A percentile compares a stretch with the other conserved stretches of the same genome.
Evolutionary conservation across 345 rosid species (phyloP).

Genomic region (Viola odorata): DNA sequence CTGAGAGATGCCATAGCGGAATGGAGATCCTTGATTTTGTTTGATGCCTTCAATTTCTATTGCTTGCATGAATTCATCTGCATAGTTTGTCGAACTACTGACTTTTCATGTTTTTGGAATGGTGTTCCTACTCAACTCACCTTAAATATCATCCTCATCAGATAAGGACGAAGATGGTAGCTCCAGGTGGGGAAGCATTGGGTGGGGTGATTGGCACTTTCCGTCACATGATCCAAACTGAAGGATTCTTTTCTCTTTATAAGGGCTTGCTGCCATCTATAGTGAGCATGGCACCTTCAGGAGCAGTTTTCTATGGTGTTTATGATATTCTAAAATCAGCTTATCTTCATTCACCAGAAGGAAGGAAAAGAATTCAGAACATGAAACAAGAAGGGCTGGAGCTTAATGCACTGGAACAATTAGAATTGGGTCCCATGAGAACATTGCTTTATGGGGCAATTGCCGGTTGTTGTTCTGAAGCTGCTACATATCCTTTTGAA

Average conservation of each 20-base stretch:
- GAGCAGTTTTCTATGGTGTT: slow-evolving; percentile 91
- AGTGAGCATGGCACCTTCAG: slow-evolving; percentile 83
- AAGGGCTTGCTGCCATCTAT: slow-evolving; percentile 80
- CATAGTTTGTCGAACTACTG: background rate
- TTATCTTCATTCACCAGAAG: slow-evolving; percentile 74
- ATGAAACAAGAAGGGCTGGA: slow-evolving; percentile 62
- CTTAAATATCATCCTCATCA: slow-evolving; percentile 12
- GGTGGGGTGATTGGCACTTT: slow-evolving; percentile 80
- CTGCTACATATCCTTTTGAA: slow-evolving; percentile 91
- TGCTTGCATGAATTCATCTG: background rate
- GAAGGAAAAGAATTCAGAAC: slow-evolving; percentile 54
- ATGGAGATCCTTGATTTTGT: background rate
- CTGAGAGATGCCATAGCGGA: background rate
- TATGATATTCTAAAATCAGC: slow-evolving; percentile 80
- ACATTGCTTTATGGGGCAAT: slow-evolving; percentile 83
- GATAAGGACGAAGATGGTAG: slow-evolving; percentile 80
- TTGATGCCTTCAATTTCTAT: background rate
- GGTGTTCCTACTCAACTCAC: background rate
- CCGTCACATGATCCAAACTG: slow-evolving; percentile 63
- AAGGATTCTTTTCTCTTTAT: slow-evolving; percentile 87
- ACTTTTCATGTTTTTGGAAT: background rate
- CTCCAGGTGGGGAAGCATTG: slow-evolving; percentile 89
- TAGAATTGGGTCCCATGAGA: slow-evolving; percentile 74
- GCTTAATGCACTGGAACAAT: slow-evolving; percentile 61
- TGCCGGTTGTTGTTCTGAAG: slow-evolving; percentile 89